Evolutionary conservation across 345 rosid genomes (phyloP).

Genomic region (Eucalyptus tenuipes): DNA sequence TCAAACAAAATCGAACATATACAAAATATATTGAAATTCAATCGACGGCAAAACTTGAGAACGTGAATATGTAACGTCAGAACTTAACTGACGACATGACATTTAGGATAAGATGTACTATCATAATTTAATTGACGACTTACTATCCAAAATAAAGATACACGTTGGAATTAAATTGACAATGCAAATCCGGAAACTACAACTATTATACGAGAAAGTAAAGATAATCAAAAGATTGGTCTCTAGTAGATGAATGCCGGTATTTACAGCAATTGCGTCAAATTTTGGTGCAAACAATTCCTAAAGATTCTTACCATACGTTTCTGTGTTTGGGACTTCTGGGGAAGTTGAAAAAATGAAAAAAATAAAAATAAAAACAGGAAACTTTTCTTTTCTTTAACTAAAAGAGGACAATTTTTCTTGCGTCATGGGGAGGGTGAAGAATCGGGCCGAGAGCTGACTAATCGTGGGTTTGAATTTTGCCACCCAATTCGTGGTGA

Average conservation of each 20-base stretch:
- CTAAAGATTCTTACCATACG: neutral
- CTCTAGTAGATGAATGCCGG: neutral
- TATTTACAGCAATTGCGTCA: neutral
- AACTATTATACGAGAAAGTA: neutral
- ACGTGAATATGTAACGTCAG: neutral
- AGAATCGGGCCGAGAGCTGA: too few relatives aligned
- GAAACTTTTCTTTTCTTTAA: neutral
- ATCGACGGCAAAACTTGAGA: neutral
- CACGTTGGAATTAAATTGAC: fast-evolving
- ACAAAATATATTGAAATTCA: neutral
- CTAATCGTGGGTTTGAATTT: too few relatives aligned
- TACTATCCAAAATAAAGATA: neutral
- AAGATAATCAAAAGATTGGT: neutral
- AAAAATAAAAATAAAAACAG: neutral
- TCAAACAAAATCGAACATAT: neutral
- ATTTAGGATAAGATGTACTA: neutral
- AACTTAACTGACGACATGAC: neutral
- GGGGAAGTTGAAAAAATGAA: too few relatives aligned
- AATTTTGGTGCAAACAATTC: neutral
- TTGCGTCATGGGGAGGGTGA: too few relatives aligned
- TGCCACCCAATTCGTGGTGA: neutral
- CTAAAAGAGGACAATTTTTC: too few relatives aligned
- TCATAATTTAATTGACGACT: neutral
- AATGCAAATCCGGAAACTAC: neutral
- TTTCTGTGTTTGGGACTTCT: too few relatives aligned